Percentiles rank a stretch among this genome's conserved stretches.
Evolutionary conservation across 495 filamentous ascomycete genomes (phyloP).

Genomic region (Neurospora sp.): DNA sequence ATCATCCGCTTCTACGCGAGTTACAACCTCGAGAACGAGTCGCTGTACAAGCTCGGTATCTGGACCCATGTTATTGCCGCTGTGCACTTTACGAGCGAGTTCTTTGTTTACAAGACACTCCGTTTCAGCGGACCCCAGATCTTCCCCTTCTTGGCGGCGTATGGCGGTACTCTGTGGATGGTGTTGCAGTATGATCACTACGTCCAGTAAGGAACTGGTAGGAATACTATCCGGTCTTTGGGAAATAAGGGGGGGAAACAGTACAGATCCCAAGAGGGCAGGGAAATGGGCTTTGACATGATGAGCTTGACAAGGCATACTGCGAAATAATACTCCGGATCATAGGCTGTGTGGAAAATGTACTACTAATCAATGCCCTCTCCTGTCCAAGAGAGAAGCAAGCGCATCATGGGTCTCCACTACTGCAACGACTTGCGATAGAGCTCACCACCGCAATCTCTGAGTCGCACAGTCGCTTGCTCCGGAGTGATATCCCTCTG

Average conservation of each 20-base stretch:
- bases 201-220: constrained; percentile 25
- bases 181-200: constrained; percentile 56
- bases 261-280: background rate
- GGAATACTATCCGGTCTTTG: background rate
- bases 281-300: background rate
- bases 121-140: constrained; percentile 56
- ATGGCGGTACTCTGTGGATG: constrained; percentile 73
- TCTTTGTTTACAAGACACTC: constrained; percentile 62
- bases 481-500: constrained; percentile 97
- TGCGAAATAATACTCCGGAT: background rate
- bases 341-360: background rate
- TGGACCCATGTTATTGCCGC: constrained; percentile 74
- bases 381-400: background rate
- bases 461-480: constrained; percentile 73
- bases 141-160: constrained; percentile 65
- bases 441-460: constrained; percentile 65
- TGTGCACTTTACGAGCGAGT: constrained; percentile 73
- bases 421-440: constrained; percentile 61
- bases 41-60: constrained; percentile 66
- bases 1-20: constrained; percentile 76
- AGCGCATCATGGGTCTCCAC: background rate
- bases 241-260: background rate
- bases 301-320: background rate
- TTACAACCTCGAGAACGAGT: constrained; percentile 65
- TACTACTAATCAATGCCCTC: constrained; percentile 6